phyloP scores from a whole-genome alignment of 331 rosid species.

The Quercus lobata region DNA sequence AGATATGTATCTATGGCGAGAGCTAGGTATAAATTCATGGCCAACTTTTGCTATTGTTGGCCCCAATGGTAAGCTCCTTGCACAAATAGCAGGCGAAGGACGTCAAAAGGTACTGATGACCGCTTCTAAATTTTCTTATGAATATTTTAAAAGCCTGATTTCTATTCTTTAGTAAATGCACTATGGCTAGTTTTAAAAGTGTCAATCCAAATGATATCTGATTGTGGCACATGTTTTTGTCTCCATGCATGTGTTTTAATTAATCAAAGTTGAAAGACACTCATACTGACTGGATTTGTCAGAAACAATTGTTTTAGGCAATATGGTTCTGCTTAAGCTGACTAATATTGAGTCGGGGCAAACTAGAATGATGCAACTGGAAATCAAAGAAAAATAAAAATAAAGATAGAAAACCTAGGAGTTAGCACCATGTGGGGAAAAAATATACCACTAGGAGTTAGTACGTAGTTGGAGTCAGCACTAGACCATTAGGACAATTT shows the following conservation, averaged over 20 bases:
- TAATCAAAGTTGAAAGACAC: not conserved
- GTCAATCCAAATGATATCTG: not conserved
- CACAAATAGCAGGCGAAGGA: constrained; percentile 93
- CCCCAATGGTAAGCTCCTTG: constrained; percentile 86
- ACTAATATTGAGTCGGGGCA: not conserved
- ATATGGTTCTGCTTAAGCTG: not conserved
- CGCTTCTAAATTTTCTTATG: not conserved
- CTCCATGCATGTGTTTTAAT: not conserved
- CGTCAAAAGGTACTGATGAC: constrained; percentile 67
- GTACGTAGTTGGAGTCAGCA: no score
- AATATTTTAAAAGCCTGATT: not conserved
- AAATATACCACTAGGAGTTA: no score
- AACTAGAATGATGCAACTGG: no score
- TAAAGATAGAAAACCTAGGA: no score
- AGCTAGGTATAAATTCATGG: constrained; percentile 92
- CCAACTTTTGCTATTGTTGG: constrained; percentile 90
- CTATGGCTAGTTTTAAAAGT: not conserved
- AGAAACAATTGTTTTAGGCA: not conserved
- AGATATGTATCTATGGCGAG: constrained; percentile 91
- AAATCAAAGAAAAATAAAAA: no score
- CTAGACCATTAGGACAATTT: no score
- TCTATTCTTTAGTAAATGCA: not conserved
- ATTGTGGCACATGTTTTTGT: not conserved
- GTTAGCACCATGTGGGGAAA: no score
- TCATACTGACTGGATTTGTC: not conserved